Conservation (phyloP, 495 filamentous ascomycete species). For the Pyronema omphalodes region DNA sequence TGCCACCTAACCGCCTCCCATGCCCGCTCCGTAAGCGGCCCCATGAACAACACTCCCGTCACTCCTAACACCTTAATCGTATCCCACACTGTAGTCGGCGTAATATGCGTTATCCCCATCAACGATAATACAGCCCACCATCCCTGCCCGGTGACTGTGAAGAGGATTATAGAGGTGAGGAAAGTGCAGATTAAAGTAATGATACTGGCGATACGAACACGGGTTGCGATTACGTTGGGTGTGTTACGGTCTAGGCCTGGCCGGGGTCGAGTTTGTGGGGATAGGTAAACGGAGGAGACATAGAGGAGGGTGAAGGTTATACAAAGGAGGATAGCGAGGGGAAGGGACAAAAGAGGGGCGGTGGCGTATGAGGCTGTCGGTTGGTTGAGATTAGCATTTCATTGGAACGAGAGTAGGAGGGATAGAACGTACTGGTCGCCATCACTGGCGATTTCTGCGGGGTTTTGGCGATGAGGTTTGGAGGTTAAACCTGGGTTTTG, state of each 20-base stretch:
- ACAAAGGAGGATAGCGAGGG: conserved; percentile 13
- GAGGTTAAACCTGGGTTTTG: too few relatives aligned
- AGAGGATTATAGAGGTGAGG: conserved; percentile 43
- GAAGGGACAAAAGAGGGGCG: conserved; percentile 6
- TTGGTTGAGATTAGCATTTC: too few relatives aligned
- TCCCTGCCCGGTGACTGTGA: conserved; percentile 7
- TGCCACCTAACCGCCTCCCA: too few relatives aligned
- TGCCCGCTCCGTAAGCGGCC: conserved; percentile 56
- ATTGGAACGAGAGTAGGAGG: too few relatives aligned
- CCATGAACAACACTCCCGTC: conserved; percentile 62
- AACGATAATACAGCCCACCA: conserved; percentile 3
- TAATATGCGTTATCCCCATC: conserved; percentile 20
- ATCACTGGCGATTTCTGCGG: too few relatives aligned
- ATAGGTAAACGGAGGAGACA: conserved; percentile 82
- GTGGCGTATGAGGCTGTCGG: too few relatives aligned
- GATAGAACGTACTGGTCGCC: too few relatives aligned
- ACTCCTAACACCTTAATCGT: conserved; percentile 41
- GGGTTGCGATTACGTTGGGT: conserved; percentile 72
- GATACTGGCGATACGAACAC: conserved; percentile 57
- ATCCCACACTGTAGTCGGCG: conserved; percentile 35
- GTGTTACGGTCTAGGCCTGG: conserved; percentile 69
- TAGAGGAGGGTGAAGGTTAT: conserved; percentile 65
- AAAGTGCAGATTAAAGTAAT: conserved; percentile 45
- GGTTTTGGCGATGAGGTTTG: too few relatives aligned
- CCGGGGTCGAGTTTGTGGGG: conserved; percentile 57